Conservation (phyloP, 2,329 filamentous ascomycete species). For the Penicillium sp. region DNA sequence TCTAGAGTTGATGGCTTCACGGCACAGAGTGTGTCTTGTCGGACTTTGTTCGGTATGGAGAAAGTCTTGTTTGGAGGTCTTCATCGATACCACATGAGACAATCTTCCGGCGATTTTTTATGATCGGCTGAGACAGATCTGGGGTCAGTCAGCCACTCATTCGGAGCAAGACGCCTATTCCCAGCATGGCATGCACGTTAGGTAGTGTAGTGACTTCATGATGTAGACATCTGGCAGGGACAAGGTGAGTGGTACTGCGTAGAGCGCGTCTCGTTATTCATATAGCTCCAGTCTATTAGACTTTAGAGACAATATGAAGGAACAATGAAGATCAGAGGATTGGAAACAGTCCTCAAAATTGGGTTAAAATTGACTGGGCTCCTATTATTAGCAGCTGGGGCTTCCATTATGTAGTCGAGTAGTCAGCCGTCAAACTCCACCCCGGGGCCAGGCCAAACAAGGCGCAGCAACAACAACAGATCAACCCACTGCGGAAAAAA, state of each 20-base stretch:
- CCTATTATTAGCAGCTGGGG: conserved; percentile 6
- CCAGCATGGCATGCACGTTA: too few relatives aligned
- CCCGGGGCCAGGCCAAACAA: conserved; percentile 23
- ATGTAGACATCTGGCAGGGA: too few relatives aligned
- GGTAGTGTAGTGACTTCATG: too few relatives aligned
- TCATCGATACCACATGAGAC: conserved; percentile 12
- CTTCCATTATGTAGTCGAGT: conserved; percentile 4
- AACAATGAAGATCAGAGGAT: background rate
- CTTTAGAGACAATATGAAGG: background rate
- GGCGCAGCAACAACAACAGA: conserved; percentile 22
- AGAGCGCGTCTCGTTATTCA: too few relatives aligned
- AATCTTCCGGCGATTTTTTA: background rate
- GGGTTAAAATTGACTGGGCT: background rate
- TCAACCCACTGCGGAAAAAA: conserved; percentile 4
- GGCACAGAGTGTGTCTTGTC: background rate
- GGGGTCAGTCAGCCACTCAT: background rate
- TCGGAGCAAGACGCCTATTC: background rate
- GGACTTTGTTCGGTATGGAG: background rate
- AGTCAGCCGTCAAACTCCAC: conserved; percentile 19
- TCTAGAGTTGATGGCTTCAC: background rate
- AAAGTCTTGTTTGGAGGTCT: background rate
- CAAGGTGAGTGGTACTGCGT: too few relatives aligned
- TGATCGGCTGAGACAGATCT: background rate
- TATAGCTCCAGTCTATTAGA: background rate
- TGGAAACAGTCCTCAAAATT: background rate